Evolutionary conservation across 2,329 filamentous ascomycete species (phyloP).

Genomic region (Neofusicoccum parvum): DNA sequence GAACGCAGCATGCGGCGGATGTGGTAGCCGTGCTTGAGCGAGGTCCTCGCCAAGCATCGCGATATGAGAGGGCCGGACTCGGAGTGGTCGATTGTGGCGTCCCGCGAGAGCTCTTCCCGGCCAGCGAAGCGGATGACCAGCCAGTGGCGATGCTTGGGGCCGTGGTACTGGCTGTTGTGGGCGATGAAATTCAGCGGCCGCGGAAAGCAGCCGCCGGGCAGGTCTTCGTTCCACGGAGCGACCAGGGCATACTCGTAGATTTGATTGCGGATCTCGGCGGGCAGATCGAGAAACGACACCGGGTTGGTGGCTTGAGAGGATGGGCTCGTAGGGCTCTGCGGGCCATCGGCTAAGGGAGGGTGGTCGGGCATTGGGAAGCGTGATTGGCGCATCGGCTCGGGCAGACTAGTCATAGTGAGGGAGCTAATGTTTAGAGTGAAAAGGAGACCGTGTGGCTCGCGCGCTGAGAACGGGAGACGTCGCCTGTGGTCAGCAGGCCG

Average conservation of each 20-base stretch:
- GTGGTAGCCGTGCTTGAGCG: background rate
- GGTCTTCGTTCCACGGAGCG: background rate
- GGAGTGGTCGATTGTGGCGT: background rate
- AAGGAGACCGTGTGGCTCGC: background rate
- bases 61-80: background rate
- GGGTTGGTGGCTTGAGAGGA: background rate
- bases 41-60: background rate
- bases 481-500: background rate
- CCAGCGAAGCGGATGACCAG: background rate
- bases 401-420: background rate
- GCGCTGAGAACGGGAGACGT: background rate
- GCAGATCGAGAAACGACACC: background rate
- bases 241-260: background rate
- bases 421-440: background rate
- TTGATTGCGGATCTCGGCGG: conserved; percentile 2
- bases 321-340: background rate
- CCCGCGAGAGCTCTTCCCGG: background rate
- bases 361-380: background rate
- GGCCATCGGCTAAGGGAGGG: background rate
- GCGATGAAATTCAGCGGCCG: background rate
- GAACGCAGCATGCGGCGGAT: background rate
- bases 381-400: background rate
- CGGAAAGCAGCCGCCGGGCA: background rate
- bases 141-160: background rate
- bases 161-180: background rate